A percentile compares a stretch with the other conserved stretches of the same genome.
Evolutionary conservation across 345 rosid species (phyloP).

Genomic region (Mallotus nudiflorus): DNA sequence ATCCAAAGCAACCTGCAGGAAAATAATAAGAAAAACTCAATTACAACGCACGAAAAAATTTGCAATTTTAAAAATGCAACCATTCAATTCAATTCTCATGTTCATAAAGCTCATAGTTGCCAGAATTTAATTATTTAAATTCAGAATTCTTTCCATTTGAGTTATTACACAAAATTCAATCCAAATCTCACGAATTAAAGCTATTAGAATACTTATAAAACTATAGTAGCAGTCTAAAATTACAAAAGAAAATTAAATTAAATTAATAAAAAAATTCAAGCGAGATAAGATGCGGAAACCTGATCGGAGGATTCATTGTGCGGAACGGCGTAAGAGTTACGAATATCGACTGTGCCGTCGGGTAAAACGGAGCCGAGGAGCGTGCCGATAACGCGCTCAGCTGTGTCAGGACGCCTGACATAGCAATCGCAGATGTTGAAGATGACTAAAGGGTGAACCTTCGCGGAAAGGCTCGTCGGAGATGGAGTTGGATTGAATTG

Average conservation of each 20-base stretch:
- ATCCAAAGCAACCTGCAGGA: conserved; percentile 85
- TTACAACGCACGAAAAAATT: no score
- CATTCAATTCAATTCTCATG: no score
- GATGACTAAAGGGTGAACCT: conserved; percentile 83
- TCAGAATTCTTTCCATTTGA: no score
- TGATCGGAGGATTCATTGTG: conserved; percentile 89
- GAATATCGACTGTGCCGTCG: conserved; percentile 89
- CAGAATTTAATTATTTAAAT: no score
- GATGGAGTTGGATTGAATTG: conserved; percentile 50
- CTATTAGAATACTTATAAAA: no score
- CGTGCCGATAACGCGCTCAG: conserved; percentile 94
- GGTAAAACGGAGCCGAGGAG: conserved; percentile 86
- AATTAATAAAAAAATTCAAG: neutral
- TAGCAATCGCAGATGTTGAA: conserved; percentile 94
- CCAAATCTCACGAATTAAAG: no score
- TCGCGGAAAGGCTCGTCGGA: conserved; percentile 53
- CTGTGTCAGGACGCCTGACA: conserved; percentile 90
- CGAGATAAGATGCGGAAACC: conserved; percentile 38
- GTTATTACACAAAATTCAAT: no score
- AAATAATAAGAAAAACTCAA: neutral
- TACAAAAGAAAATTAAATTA: neutral
- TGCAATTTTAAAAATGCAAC: no score
- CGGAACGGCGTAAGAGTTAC: conserved; percentile 96
- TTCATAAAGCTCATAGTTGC: no score
- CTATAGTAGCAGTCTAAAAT: neutral